A percentile compares a stretch with the other conserved stretches of the same genome.
Conservation (phyloP, 352 stramenopile species). For the Thraustochytrium striatum region DNA sequence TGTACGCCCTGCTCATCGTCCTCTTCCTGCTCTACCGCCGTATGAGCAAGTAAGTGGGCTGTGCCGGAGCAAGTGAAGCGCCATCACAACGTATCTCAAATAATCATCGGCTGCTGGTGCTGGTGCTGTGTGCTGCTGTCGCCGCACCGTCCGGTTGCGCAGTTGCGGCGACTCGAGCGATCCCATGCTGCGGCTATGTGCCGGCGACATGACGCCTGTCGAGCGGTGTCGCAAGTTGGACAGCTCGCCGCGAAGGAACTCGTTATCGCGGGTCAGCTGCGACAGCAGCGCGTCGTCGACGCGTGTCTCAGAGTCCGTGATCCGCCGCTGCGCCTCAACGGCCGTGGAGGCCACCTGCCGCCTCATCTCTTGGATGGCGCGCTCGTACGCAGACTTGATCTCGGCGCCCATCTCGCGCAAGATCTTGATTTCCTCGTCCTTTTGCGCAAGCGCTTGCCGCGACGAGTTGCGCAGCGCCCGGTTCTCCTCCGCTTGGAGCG, state of each 20-base stretch:
- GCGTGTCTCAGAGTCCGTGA: constrained; percentile 7
- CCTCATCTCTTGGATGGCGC: constrained; percentile 40
- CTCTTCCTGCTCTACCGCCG: constrained; percentile 24
- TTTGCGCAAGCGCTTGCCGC: constrained; percentile 20
- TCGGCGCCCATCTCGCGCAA: constrained; percentile 38
- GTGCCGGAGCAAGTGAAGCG: too few species aligned
- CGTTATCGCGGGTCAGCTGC: constrained; percentile 42
- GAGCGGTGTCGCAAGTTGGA: background rate
- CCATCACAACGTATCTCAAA: too few species aligned
- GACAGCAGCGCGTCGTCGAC: constrained; percentile 31
- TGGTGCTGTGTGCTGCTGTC: background rate
- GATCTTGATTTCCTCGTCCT: constrained; percentile 40
- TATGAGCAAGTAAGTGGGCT: background rate
- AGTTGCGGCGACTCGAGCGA: background rate
- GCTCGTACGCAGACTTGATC: constrained; percentile 30
- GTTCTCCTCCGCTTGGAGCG: constrained; percentile 31
- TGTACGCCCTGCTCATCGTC: background rate
- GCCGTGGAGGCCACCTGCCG: constrained; percentile 7
- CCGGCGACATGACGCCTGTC: background rate
- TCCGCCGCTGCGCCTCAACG: constrained; percentile 25
- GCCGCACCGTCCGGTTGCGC: background rate
- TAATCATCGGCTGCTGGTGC: too few species aligned
- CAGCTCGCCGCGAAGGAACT: constrained; percentile 28
- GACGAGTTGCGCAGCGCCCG: background rate
- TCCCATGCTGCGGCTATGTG: background rate